These are phyloP conservation scores for Cytidiella melzeri DNA, from an alignment of 768 basidiomycete genomes.

Conservation along the genomic window DNA sequence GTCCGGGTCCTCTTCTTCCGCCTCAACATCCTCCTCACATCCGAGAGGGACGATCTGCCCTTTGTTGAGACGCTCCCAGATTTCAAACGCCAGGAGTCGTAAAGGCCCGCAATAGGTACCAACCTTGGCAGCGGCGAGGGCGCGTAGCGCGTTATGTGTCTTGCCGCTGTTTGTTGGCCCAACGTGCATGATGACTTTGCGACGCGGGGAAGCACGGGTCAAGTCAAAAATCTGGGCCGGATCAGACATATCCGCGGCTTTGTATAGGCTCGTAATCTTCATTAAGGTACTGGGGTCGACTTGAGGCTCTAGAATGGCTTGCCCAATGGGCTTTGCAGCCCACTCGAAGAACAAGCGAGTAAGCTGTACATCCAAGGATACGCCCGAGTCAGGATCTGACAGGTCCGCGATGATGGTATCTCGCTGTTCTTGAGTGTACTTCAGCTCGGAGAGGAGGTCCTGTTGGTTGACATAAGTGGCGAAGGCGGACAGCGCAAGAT, in stretches of 20 bases:
- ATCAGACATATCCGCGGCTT: constrained; percentile 35
- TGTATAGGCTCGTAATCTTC: constrained; percentile 31
- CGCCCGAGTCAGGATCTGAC: constrained; percentile 19
- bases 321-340: constrained; percentile 34
- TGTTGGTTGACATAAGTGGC: constrained; percentile 28
- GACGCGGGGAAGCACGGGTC: constrained; percentile 50
- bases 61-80: constrained; percentile 85
- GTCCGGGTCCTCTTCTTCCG: constrained; percentile 29
- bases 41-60: constrained; percentile 83
- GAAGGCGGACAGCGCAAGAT: constrained; percentile 39
- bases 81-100: constrained; percentile 90
- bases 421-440: constrained; percentile 33
- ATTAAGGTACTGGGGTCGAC: constrained; percentile 31
- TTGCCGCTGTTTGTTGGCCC: constrained; percentile 98
- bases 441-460: constrained; percentile 13
- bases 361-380: constrained; percentile 41
- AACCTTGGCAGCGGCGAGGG: constrained; percentile 63
- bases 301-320: constrained; percentile 18
- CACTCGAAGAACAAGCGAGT: constrained; percentile 52
- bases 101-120: constrained; percentile 92
- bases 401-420: constrained; percentile 36
- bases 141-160: constrained; percentile 88
- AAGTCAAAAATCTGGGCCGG: constrained; percentile 42
- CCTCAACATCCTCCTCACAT: constrained; percentile 35
- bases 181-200: constrained; percentile 91